phyloP scores from a whole-genome alignment of 208 protist species.

The Tritrichomonas foetus region DNA sequence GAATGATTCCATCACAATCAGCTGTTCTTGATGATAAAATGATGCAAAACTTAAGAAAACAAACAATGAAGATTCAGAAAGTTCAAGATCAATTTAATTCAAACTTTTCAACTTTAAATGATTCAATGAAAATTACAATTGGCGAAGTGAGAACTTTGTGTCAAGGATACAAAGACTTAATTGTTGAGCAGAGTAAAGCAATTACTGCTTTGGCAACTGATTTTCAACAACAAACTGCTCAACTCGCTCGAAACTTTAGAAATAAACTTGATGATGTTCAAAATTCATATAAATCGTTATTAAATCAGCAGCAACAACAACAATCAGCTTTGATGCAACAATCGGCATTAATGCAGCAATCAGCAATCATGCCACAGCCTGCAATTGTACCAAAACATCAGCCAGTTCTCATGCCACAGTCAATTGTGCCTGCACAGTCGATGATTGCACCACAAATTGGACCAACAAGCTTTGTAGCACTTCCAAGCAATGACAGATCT shows the following conservation, averaged over 20 bases:
- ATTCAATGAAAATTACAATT: background rate
- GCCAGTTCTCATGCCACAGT: no score
- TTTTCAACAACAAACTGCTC: background rate
- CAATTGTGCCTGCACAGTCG: no score
- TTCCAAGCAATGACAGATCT: no score
- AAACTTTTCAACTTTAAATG: background rate
- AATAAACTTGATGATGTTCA: background rate
- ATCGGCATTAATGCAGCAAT: no score
- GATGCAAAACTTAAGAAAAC: background rate
- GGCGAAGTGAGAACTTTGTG: background rate
- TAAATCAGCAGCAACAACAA: background rate
- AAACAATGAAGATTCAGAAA: background rate
- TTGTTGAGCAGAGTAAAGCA: background rate
- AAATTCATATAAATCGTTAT: background rate
- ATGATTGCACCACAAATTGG: no score
- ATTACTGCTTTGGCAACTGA: background rate
- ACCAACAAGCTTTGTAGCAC: no score
- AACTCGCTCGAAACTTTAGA: slow-evolving; percentile 24
- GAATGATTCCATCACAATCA: background rate
- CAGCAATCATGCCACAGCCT: no score
- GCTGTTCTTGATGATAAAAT: background rate
- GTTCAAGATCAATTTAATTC: background rate
- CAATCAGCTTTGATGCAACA: no score
- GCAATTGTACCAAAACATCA: no score
- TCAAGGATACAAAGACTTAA: background rate